These are phyloP conservation scores for Yamadazyma conglobata DNA, from an alignment of 1,139 yeast species.

Conservation along the genomic window DNA sequence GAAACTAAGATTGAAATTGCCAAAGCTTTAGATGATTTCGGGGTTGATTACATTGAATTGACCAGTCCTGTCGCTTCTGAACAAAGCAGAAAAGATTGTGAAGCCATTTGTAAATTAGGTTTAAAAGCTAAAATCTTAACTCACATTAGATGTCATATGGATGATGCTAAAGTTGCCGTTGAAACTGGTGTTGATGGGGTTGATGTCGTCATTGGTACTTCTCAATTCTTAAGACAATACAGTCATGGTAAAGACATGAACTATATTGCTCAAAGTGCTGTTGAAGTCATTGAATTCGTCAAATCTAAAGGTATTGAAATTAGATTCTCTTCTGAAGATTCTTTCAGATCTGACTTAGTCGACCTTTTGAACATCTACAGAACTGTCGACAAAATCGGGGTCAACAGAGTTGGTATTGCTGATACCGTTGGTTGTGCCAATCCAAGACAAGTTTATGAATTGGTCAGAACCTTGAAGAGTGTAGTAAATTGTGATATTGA, in stretches of 20 bases:
- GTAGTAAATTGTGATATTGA: conserved; percentile 97
- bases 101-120: conserved; percentile 96
- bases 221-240: conserved; percentile 89
- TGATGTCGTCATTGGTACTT: conserved; percentile 97
- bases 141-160: conserved; percentile 98
- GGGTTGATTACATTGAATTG: conserved; percentile 95
- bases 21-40: conserved; percentile 94
- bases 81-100: conserved; percentile 90
- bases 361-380: conserved; percentile 93
- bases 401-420: conserved; percentile 98
- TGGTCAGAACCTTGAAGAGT: conserved; percentile 87
- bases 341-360: conserved; percentile 94
- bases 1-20: conserved; percentile 98
- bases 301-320: conserved; percentile 96
- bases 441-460: conserved; percentile 97
- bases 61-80: conserved; percentile 98
- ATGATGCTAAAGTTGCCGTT: conserved; percentile 95
- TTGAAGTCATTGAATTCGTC: conserved; percentile 96
- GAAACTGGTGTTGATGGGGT: conserved; percentile 99
- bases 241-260: conserved; percentile 99
- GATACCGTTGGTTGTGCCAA: conserved; percentile 99
- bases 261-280: conserved; percentile 93
- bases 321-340: conserved; percentile 95
- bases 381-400: conserved; percentile 97
- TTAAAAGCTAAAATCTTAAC: conserved; percentile 89